phyloP scores from a whole-genome alignment of 352 stramenopile species.

The Peronosclerospora sorghi region DNA sequence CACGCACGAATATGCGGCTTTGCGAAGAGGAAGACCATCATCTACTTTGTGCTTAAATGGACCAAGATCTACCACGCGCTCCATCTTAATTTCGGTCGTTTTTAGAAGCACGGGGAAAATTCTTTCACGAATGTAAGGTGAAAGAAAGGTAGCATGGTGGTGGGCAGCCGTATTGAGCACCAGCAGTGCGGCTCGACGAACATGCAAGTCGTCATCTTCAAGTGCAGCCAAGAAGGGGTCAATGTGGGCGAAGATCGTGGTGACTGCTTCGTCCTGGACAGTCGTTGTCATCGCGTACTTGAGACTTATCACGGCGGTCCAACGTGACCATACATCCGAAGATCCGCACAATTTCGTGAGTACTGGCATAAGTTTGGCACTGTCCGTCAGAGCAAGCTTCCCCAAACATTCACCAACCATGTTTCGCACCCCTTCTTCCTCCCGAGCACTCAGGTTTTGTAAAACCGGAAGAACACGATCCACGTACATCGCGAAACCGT shows the following conservation, averaged over 20 bases:
- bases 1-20: conserved; percentile 90
- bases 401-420: conserved; percentile 97
- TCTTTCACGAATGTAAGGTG: conserved; percentile 65
- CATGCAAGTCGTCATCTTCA: conserved; percentile 90
- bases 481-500: conserved; percentile 68
- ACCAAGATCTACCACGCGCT: conserved; percentile 95
- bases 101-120: conserved; percentile 89
- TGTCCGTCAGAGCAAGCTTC: conserved; percentile 88
- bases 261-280: conserved; percentile 22
- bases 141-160: conserved; percentile 83
- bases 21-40: conserved; percentile 75
- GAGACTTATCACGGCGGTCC: conserved; percentile 89
- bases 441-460: conserved; percentile 82
- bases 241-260: conserved; percentile 60
- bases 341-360: conserved; percentile 76
- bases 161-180: conserved; percentile 94
- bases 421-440: conserved; percentile 93
- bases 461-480: conserved; percentile 90
- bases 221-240: conserved; percentile 88
- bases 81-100: conserved; percentile 88
- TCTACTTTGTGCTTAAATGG: conserved; percentile 98
- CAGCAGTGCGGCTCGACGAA: conserved; percentile 90
- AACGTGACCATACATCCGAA: conserved; percentile 48
- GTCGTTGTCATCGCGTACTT: conserved; percentile 78
- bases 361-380: conserved; percentile 79